Evolutionary conservation across 345 rosid genomes (phyloP).

Genomic region (Cardamine chenopodiifolia): DNA sequence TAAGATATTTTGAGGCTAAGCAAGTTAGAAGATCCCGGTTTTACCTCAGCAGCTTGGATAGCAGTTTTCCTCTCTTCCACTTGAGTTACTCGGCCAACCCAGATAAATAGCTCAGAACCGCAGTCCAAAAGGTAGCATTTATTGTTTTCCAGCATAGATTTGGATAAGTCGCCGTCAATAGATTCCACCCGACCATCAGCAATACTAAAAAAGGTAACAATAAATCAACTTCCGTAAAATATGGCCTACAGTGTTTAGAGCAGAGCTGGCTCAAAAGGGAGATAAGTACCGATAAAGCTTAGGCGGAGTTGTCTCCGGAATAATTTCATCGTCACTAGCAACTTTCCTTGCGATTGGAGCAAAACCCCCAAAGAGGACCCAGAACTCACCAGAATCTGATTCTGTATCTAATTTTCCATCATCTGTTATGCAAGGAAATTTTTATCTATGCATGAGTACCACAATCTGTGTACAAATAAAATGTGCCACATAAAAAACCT

Average conservation of each 20-base stretch:
- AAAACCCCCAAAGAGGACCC: slow-evolving; percentile 96
- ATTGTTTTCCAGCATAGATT: slow-evolving; percentile 77
- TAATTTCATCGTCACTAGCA: slow-evolving; percentile 71
- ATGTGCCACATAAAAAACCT: neutral
- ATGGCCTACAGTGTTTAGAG: slow-evolving; percentile 18
- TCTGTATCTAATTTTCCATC: slow-evolving; percentile 94
- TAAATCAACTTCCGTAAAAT: neutral
- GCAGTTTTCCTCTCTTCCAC: slow-evolving; percentile 96
- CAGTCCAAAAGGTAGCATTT: slow-evolving; percentile 83
- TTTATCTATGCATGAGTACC: slow-evolving; percentile 29
- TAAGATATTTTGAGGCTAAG: slow-evolving; percentile 12
- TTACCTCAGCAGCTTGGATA: slow-evolving; percentile 87
- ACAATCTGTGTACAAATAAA: neutral
- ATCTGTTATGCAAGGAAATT: slow-evolving; percentile 53
- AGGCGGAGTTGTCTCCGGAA: slow-evolving; percentile 72
- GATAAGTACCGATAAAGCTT: slow-evolving; percentile 66
- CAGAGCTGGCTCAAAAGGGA: slow-evolving; percentile 23
- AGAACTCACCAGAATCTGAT: slow-evolving; percentile 92
- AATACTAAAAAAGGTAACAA: slow-evolving; percentile 51
- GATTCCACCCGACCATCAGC: slow-evolving; percentile 57
- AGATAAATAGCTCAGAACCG: slow-evolving; percentile 87
- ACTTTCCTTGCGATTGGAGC: slow-evolving; percentile 85
- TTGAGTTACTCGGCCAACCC: slow-evolving; percentile 98
- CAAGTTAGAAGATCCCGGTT: slow-evolving; percentile 27
- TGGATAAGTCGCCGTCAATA: slow-evolving; percentile 77